These are phyloP conservation scores for Tricholomella constricta DNA, from an alignment of 768 basidiomycete species.

Conservation along the genomic window DNA sequence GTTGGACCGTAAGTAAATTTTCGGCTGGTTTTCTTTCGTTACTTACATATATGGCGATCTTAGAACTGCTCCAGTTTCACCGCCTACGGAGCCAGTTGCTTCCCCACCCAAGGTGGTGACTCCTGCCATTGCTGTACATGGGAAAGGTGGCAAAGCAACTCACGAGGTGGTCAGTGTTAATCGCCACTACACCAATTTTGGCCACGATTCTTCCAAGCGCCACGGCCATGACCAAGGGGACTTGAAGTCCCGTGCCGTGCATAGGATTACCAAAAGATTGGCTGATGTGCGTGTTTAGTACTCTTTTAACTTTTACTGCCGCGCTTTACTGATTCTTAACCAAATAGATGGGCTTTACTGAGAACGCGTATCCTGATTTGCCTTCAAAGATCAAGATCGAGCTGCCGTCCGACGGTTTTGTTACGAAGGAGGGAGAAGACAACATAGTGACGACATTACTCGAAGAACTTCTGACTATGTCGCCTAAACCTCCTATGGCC, in stretches of 20 bases:
- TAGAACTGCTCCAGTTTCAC: background rate
- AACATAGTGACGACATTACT: constrained; percentile 64
- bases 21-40: background rate
- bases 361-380: constrained; percentile 54
- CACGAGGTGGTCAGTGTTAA: constrained; percentile 64
- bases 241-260: constrained; percentile 40
- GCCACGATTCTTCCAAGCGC: constrained; percentile 33
- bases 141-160: constrained; percentile 59
- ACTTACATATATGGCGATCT: background rate
- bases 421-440: constrained; percentile 61
- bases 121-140: constrained; percentile 55
- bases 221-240: constrained; percentile 25
- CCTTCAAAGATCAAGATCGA: constrained; percentile 50
- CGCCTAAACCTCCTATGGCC: constrained; percentile 38
- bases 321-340: constrained; percentile 8
- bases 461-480: constrained; percentile 54
- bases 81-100: background rate
- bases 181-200: constrained; percentile 44
- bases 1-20: constrained; percentile 11
- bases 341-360: constrained; percentile 76
- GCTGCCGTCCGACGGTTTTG: constrained; percentile 41
- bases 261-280: constrained; percentile 58
- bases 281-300: constrained; percentile 54
- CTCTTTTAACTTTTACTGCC: background rate
- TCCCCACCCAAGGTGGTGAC: constrained; percentile 6